Evolutionary conservation across 495 filamentous ascomycete species (phyloP).

Genomic region (Penicillium taxi): DNA sequence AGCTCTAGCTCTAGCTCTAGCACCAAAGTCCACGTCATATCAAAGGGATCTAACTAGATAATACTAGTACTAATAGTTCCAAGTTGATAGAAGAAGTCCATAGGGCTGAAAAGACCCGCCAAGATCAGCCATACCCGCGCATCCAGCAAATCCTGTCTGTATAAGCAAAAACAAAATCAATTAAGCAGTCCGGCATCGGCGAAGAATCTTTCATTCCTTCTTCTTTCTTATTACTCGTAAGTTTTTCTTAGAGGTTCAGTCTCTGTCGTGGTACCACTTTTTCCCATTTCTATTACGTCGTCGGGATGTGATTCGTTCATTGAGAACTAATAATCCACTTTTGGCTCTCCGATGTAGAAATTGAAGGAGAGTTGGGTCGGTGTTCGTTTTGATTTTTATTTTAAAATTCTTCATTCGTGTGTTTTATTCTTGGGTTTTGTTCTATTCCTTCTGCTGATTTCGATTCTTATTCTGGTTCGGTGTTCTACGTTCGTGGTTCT

Average conservation of each 20-base stretch:
- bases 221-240: too few relatives aligned
- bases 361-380: background rate
- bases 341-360: background rate
- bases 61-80: too few relatives aligned
- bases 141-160: background rate
- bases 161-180: background rate
- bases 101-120: background rate
- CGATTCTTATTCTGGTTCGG: background rate
- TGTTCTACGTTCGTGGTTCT: background rate
- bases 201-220: constrained; percentile 9
- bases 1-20: too few relatives aligned
- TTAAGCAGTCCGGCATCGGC: constrained; percentile 15
- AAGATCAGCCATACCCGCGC: background rate
- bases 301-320: constrained; percentile 10
- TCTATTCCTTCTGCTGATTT: background rate
- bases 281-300: constrained; percentile 13
- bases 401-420: too few relatives aligned
- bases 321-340: background rate
- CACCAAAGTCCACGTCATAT: too few relatives aligned
- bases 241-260: constrained; percentile 6
- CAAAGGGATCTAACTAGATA: too few relatives aligned
- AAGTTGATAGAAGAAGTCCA: too few relatives aligned
- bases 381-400: too few relatives aligned
- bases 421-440: background rate
- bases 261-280: constrained; percentile 5